A percentile compares a stretch with the other conserved stretches of the same genome.
Evolutionary conservation across 2,329 filamentous ascomycete genomes (phyloP).

Genomic region (Aspergillus quadricinctus): DNA sequence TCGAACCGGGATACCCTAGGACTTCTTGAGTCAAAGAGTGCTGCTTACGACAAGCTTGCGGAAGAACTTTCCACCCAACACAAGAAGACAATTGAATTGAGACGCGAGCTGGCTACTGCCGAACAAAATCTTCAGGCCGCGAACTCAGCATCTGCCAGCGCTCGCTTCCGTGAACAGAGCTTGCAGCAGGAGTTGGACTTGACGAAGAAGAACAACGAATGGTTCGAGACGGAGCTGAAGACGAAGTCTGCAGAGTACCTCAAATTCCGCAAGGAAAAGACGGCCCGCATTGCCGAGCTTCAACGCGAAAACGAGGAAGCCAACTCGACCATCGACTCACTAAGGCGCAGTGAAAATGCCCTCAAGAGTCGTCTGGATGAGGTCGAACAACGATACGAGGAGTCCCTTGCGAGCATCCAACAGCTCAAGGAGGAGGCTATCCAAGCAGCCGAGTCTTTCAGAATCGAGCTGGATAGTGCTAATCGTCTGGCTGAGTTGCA

Average conservation of each 20-base stretch:
- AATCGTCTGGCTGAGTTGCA: conserved; percentile 73
- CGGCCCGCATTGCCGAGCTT: conserved; percentile 78
- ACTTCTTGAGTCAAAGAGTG: conserved; percentile 84
- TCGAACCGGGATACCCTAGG: conserved; percentile 88
- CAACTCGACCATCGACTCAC: conserved; percentile 67
- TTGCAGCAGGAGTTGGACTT: conserved; percentile 87
- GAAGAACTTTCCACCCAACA: conserved; percentile 86
- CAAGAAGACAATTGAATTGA: conserved; percentile 77
- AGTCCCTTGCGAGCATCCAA: conserved; percentile 75
- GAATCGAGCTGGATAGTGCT: conserved; percentile 77
- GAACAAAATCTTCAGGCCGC: conserved; percentile 81
- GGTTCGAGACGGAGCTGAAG: conserved; percentile 87
- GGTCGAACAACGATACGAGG: conserved; percentile 80
- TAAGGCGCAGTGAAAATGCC: conserved; percentile 74
- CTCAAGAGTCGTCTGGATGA: conserved; percentile 78
- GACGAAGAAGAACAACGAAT: conserved; percentile 85
- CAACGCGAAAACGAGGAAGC: conserved; percentile 86
- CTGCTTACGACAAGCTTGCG: conserved; percentile 77
- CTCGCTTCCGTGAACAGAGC: conserved; percentile 86
- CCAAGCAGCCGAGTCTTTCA: conserved; percentile 78
- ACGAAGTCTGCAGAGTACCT: conserved; percentile 81
- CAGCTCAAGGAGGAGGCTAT: conserved; percentile 79
- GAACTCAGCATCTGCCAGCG: conserved; percentile 71
- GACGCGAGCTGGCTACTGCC: conserved; percentile 73
- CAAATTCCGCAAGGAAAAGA: conserved; percentile 93